These are phyloP conservation scores for Phaeoacremonium minimum DNA, from an alignment of 2,329 filamentous ascomycete genomes.

Conservation along the genomic window DNA sequence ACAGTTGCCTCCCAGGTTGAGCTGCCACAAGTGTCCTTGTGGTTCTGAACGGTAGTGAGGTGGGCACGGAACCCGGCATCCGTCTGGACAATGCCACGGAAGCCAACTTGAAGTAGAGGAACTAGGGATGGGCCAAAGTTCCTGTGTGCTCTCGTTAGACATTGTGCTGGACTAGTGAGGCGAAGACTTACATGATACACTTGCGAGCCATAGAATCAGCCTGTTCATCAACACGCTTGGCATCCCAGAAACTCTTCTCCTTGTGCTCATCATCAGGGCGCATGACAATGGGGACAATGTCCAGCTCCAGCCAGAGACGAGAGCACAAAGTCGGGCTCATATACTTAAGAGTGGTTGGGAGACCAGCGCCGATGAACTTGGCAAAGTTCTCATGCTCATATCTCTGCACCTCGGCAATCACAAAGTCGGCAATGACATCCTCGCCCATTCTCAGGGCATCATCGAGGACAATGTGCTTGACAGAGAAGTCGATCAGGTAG, in stretches of 20 bases:
- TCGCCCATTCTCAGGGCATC: slow-evolving; percentile 30
- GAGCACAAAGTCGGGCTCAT: slow-evolving; percentile 64
- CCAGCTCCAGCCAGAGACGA: slow-evolving; percentile 70
- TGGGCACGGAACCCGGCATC: slow-evolving; percentile 62
- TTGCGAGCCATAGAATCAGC: slow-evolving; percentile 79
- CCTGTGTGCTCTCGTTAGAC: too few species aligned
- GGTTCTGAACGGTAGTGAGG: slow-evolving; percentile 51
- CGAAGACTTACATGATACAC: slow-evolving; percentile 67
- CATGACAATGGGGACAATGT: slow-evolving; percentile 69
- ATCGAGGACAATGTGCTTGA: slow-evolving; percentile 49
- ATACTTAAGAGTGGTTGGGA: slow-evolving; percentile 55
- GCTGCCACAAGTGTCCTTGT: slow-evolving; percentile 54
- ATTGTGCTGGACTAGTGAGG: too few species aligned
- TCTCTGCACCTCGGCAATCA: slow-evolving; percentile 49
- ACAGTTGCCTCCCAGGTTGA: slow-evolving; percentile 64
- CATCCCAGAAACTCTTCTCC: slow-evolving; percentile 25
- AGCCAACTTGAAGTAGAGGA: slow-evolving; percentile 65
- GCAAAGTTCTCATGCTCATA: slow-evolving; percentile 64
- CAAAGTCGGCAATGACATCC: slow-evolving; percentile 52
- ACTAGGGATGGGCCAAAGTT: slow-evolving; percentile 69
- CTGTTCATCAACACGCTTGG: slow-evolving; percentile 69
- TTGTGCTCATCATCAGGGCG: slow-evolving; percentile 39
- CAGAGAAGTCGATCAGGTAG: slow-evolving; percentile 69
- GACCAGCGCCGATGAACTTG: slow-evolving; percentile 73
- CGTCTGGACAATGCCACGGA: slow-evolving; percentile 65